Base-by-base conservation (phyloP, 345 rosid species). In the Leavenworthia alabamica region DNA sequence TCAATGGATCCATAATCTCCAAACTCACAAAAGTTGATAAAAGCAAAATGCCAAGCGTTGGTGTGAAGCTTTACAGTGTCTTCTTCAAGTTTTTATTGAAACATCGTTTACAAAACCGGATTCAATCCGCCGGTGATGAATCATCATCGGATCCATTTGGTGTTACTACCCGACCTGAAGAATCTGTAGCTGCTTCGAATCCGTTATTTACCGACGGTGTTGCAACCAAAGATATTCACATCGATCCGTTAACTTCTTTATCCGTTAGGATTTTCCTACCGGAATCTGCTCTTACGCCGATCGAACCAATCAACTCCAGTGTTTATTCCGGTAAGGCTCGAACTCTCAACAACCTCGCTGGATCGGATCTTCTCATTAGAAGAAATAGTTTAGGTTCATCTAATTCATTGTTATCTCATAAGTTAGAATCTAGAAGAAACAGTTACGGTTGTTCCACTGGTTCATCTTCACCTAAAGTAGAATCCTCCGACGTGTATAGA, bases 171-270 rank as follows among this genome's bases (percentile, higher is more conserved):
- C 83, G 97, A 41, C 82, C 97, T 16, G 91, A 93, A 22, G 97
- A 89, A 66, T 74, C 97, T 29, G 86, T 80, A 8, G 65, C 82
- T 43, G 73, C 97, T 10, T 60, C 86, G 43, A 87, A 87, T 55
- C 97, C 99, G 13, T 74, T 82, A 12, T 87, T 93, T 78, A 64
- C 85, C 36, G 97, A 89, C 62, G 97, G 97, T 29, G 94, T 89
- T 44, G 97, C 97, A 22, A 89, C 97, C 35, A 89, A 87, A 77
- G 99, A 93, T 63, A 87, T 93, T 74, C 97, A 93, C 60, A 87
- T 89, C 78, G 94, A 87, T 76, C 85, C 99, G 9, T 78, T 82
- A 23, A 85, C 91, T 22, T 84, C 94, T 27, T 84, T 93, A 26
- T 70, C 96, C 20, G 68, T 89, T 32, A 91, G 99, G 62, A 89